Evolutionary conservation across 352 stramenopile genomes (phyloP).

Genomic region (Plasmopara halstedii): DNA sequence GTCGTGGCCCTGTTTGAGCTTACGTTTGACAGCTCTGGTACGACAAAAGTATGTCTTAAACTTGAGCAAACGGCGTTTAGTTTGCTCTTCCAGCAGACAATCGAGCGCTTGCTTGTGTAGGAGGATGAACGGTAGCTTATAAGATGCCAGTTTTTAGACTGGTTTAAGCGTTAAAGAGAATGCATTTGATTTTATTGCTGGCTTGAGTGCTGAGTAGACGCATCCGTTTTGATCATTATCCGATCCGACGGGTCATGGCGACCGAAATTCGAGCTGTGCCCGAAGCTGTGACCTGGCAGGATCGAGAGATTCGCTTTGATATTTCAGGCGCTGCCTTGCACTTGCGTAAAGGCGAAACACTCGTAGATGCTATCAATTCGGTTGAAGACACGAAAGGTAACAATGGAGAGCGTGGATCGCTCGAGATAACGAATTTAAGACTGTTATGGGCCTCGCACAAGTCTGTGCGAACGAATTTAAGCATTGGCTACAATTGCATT

Average conservation of each 20-base stretch:
- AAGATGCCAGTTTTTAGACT: not conserved
- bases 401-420: slow-evolving; percentile 84
- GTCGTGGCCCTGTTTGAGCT: slow-evolving; percentile 91
- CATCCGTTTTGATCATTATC: not conserved
- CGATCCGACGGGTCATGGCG: slow-evolving; percentile 2
- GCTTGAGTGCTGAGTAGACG: slow-evolving; percentile 4
- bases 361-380: slow-evolving; percentile 90
- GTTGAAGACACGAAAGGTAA: slow-evolving; percentile 94
- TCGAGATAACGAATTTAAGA: slow-evolving; percentile 90
- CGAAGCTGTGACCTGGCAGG: slow-evolving; percentile 81
- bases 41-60: slow-evolving; percentile 93
- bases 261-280: slow-evolving; percentile 51
- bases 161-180: not conserved
- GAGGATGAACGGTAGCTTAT: not conserved
- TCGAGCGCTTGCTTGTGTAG: slow-evolving; percentile 69
- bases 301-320: slow-evolving; percentile 89
- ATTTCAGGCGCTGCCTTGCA: slow-evolving; percentile 49
- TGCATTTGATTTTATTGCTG: slow-evolving; percentile 13
- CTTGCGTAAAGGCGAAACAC: slow-evolving; percentile 67
- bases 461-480: slow-evolving; percentile 77
- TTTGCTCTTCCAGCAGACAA: slow-evolving; percentile 77
- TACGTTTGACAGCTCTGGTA: slow-evolving; percentile 91
- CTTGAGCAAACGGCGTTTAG: slow-evolving; percentile 90
- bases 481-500: slow-evolving; percentile 79
- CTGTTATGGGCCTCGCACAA: slow-evolving; percentile 89